Evolutionary conservation across 2,329 filamentous ascomycete species (phyloP).

Genomic region (Parafenestella ontariensis): DNA sequence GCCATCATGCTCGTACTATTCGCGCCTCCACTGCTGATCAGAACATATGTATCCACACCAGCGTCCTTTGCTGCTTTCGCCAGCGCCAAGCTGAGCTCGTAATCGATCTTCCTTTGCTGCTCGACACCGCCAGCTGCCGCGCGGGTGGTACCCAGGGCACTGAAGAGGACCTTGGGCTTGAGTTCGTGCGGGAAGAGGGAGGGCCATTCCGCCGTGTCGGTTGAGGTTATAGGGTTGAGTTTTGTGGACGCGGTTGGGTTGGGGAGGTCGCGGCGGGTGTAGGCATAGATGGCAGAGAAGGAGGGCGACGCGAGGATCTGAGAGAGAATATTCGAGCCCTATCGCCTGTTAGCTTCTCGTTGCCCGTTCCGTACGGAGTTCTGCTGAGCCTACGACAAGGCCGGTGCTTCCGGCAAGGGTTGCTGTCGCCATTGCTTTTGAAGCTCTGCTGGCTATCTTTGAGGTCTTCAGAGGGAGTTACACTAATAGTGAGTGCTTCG

Average conservation of each 20-base stretch:
- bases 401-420: conserved; percentile 71
- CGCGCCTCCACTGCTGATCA: conserved; percentile 69
- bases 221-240: conserved; percentile 70
- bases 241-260: conserved; percentile 60
- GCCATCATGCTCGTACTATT: conserved; percentile 59
- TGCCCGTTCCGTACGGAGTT: not conserved
- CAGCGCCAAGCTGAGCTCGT: conserved; percentile 82
- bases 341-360: not conserved
- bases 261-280: conserved; percentile 70
- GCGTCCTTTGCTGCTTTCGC: conserved; percentile 76
- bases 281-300: conserved; percentile 65
- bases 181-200: conserved; percentile 65
- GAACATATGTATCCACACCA: conserved; percentile 77
- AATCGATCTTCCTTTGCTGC: conserved; percentile 86
- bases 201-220: conserved; percentile 73
- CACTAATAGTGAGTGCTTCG: not conserved
- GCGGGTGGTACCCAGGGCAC: conserved; percentile 80
- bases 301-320: conserved; percentile 63
- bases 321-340: conserved; percentile 78
- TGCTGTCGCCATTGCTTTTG: conserved; percentile 55
- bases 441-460: not conserved
- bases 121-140: conserved; percentile 76
- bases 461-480: not conserved
- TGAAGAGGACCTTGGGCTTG: conserved; percentile 72
- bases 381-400: conserved; percentile 56